Base-by-base conservation (phyloP, 768 basidiomycete species). In the Calocera viscosa region DNA sequence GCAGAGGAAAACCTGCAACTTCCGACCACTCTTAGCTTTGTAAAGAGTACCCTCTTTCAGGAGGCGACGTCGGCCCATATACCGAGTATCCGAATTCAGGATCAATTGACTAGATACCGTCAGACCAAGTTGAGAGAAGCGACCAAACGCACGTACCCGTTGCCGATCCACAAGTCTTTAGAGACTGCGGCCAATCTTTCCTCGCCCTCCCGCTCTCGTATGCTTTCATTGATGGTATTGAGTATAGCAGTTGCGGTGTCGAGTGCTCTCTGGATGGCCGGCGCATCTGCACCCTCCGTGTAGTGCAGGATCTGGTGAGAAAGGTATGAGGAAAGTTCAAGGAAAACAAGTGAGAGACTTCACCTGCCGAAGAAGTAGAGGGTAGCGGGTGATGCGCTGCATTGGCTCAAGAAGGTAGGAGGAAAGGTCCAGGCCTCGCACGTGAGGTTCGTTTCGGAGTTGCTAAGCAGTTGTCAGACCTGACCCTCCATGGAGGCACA, bases 361-460 rank as follows among this genome's bases (percentile, higher is more conserved):
- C 63, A 85, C 86, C 76, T 91, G 90, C 65, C 86, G 86, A 70
- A 97, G 86, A 34, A 97, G 81, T 0, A 99, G 80, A 0, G 95
- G 95, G 73, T 98, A 99, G 67, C 92, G 82, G 0, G 95, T 96
- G 66, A 97, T 86, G 10, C 95, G 86, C 84, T 96, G 93, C 93
- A 94, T 95, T 0, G 94, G 94, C n/a, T 85, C 86, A 11, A 97
- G 83, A 38, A 97, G 77, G 75, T 94, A 96, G 71, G 91, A 93
- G 0, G 94, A 91, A 26, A 97, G 75, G 72, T 97, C 94, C 14
- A 97, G 77, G 71, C 86, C 92, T 63, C 94, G 82, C 1, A 86
- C 86, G 1, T 83, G 76, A 0, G 91, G 87, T 65, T 89, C 86
- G 68, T 92, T 88, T 65, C 91, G 83, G 28, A 94, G 81, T 38